Conservation (phyloP, 768 basidiomycete species). For the Xerocomellus dryophilus region DNA sequence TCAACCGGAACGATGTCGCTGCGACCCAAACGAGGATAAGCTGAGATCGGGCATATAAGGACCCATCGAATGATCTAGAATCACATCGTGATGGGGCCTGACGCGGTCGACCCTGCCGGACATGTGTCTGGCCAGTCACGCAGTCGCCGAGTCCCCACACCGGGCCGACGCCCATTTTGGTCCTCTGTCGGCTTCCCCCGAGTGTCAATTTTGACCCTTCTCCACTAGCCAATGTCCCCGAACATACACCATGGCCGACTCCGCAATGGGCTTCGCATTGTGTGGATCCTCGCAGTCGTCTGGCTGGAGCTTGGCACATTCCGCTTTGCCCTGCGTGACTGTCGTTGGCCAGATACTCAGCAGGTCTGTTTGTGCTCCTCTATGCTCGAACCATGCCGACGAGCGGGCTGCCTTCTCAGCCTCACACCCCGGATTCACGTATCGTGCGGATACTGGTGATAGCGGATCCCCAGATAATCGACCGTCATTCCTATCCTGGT, state of each 20-base stretch:
- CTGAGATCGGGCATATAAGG: no score
- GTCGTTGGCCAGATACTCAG: constrained; percentile 58
- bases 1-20: not conserved
- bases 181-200: constrained; percentile 8
- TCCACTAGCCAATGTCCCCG: not conserved
- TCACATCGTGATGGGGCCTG: not conserved
- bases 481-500: constrained; percentile 69
- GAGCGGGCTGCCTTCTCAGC: constrained; percentile 10
- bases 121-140: not conserved
- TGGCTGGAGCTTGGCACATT: constrained; percentile 73
- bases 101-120: not conserved
- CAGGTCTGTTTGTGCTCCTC: constrained; percentile 26
- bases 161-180: not conserved
- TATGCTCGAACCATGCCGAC: not conserved
- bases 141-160: no score
- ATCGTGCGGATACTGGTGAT: constrained; percentile 56
- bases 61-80: not conserved
- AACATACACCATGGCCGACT: constrained; percentile 1
- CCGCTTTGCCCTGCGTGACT: constrained; percentile 41
- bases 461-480: constrained; percentile 86
- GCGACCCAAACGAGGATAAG: not conserved
- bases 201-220: not conserved
- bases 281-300: constrained; percentile 62
- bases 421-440: constrained; percentile 19
- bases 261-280: constrained; percentile 42